These are phyloP conservation scores for Pseudogymnoascus destructans DNA, from an alignment of 2,329 filamentous ascomycete genomes.

Conservation along the genomic window DNA sequence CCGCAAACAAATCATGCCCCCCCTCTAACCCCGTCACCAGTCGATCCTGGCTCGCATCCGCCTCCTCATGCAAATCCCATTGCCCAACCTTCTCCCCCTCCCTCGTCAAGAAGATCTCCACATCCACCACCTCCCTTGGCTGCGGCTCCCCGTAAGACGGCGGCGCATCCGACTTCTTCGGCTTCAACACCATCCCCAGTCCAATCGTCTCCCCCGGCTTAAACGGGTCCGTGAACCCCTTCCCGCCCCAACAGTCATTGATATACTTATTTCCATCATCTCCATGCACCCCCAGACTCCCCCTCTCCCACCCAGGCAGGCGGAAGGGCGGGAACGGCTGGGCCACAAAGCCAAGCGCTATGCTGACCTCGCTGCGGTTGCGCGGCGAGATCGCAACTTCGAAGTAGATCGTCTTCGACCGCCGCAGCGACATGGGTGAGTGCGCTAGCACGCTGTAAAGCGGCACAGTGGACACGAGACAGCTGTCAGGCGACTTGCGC, in stretches of 20 bases:
- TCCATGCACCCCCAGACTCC: slow-evolving; percentile 60
- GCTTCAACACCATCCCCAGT: slow-evolving; percentile 51
- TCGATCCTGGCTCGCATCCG: slow-evolving; percentile 47
- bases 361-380: slow-evolving; percentile 30
- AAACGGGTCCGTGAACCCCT: slow-evolving; percentile 53
- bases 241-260: slow-evolving; percentile 62
- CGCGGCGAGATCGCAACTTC: slow-evolving; percentile 47
- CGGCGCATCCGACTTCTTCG: slow-evolving; percentile 19
- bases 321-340: slow-evolving; percentile 67
- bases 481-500: slow-evolving; percentile 41
- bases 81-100: slow-evolving; percentile 45
- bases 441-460: slow-evolving; percentile 51
- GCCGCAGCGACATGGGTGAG: slow-evolving; percentile 36
- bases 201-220: slow-evolving; percentile 53
- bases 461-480: slow-evolving; percentile 54
- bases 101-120: slow-evolving; percentile 57
- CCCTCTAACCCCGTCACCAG: slow-evolving; percentile 57
- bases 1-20: slow-evolving; percentile 55
- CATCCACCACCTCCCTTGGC: slow-evolving; percentile 28
- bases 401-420: slow-evolving; percentile 52
- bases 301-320: slow-evolving; percentile 70
- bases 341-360: slow-evolving; percentile 59
- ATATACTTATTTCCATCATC: slow-evolving; percentile 68
- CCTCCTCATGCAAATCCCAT: slow-evolving; percentile 67
- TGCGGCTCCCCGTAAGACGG: slow-evolving; percentile 23